These are phyloP conservation scores for Phytophthora syringae DNA, from an alignment of 352 stramenopile genomes.

Conservation along the genomic window DNA sequence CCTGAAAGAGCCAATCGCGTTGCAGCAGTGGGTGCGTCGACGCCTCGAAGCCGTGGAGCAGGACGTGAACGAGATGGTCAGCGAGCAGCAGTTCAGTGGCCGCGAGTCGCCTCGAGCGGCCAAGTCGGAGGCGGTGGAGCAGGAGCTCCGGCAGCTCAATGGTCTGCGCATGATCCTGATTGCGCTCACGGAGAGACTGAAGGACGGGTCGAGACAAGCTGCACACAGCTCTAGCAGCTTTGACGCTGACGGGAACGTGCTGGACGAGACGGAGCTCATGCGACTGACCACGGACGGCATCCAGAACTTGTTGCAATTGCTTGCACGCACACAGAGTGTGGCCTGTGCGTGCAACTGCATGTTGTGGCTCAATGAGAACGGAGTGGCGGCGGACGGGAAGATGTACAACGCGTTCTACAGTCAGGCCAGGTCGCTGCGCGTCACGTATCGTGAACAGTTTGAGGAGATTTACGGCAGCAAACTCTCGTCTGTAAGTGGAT, in stretches of 20 bases:
- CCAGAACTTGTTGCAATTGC: constrained; percentile 71
- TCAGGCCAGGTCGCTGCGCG: constrained; percentile 53
- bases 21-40: constrained; percentile 77
- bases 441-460: constrained; percentile 69
- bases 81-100: constrained; percentile 51
- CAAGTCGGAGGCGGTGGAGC: constrained; percentile 47
- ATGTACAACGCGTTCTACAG: constrained; percentile 77
- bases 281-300: constrained; percentile 67
- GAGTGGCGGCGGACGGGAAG: constrained; percentile 49
- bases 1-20: constrained; percentile 80
- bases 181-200: constrained; percentile 68
- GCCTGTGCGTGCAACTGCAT: constrained; percentile 66
- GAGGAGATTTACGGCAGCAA: constrained; percentile 67
- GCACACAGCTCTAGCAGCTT: constrained; percentile 36
- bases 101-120: constrained; percentile 36
- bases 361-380: constrained; percentile 68
- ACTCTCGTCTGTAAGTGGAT: constrained; percentile 55
- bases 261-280: constrained; percentile 77
- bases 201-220: constrained; percentile 65
- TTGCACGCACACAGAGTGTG: constrained; percentile 68
- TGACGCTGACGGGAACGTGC: constrained; percentile 40
- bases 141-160: constrained; percentile 65
- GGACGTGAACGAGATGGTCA: constrained; percentile 56
- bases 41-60: constrained; percentile 65
- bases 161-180: constrained; percentile 72